phyloP scores from a whole-genome alignment of 2,329 filamentous ascomycete species.

The Aureobasidium sp. region DNA sequence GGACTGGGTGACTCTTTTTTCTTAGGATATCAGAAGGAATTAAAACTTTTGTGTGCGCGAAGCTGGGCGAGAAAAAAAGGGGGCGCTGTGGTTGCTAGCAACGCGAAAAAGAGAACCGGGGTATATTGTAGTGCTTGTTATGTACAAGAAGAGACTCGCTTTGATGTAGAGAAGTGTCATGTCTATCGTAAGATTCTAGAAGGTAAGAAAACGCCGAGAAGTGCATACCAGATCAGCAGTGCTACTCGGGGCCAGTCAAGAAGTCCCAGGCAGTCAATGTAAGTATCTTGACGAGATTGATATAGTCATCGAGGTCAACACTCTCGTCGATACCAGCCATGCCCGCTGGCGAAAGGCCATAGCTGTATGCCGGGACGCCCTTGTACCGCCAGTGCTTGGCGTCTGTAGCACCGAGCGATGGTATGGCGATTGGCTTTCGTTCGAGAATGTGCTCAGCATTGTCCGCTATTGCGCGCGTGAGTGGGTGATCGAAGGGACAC shows the following conservation, averaged over 20 bases:
- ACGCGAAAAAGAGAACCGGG: neutral
- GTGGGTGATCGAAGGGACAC: slow-evolving; percentile 27
- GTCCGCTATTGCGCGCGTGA: slow-evolving; percentile 22
- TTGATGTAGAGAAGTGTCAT: neutral
- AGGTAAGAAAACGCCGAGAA: neutral
- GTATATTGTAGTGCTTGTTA: neutral
- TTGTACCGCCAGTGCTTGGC: slow-evolving; percentile 34
- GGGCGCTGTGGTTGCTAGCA: neutral
- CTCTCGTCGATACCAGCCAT: slow-evolving; percentile 23
- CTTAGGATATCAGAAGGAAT: no score
- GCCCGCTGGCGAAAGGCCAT: slow-evolving; percentile 25
- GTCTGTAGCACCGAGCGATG: slow-evolving; percentile 33
- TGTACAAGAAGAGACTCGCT: neutral
- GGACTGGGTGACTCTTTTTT: no score
- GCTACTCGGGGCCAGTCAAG: slow-evolving; percentile 13
- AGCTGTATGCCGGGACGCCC: slow-evolving; percentile 31
- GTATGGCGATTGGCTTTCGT: slow-evolving; percentile 26
- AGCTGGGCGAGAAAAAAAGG: neutral
- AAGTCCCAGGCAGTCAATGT: slow-evolving; percentile 26
- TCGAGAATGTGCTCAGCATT: slow-evolving; percentile 23
- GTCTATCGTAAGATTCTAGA: neutral
- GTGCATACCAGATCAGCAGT: no score
- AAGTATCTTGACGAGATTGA: slow-evolving; percentile 25
- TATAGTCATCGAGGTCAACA: slow-evolving; percentile 25
- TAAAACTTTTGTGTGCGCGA: no score